Conservation (phyloP, 2,329 filamentous ascomycete species). For the Ceratocystis huliohia region DNA sequence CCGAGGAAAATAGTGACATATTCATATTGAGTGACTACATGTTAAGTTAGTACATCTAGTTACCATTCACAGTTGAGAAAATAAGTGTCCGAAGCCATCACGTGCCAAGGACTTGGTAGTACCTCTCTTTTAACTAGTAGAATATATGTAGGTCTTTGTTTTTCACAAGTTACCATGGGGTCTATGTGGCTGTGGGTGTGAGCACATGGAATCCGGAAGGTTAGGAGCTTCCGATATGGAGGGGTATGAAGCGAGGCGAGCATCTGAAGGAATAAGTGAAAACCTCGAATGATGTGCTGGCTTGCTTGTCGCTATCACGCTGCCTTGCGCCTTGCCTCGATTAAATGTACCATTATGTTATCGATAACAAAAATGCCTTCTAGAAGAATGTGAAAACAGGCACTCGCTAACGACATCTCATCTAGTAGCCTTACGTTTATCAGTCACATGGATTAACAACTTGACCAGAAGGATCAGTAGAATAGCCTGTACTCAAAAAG, state of each 20-base stretch:
- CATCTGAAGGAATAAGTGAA: neutral
- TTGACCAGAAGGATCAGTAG: no score
- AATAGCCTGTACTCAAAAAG: no score
- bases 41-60: neutral
- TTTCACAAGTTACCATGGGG: neutral
- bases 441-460: no score
- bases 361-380: neutral
- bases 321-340: neutral
- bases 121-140: no score
- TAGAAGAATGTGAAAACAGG: neutral
- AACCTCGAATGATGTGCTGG: neutral
- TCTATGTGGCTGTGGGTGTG: neutral
- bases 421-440: neutral
- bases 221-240: neutral
- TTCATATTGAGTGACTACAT: neutral
- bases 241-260: neutral
- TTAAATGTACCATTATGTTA: neutral
- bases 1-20: neutral
- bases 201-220: neutral
- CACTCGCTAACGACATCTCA: neutral
- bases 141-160: no score
- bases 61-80: neutral
- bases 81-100: neutral
- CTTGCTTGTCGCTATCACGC: no score
- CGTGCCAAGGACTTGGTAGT: no score